Conservation (phyloP, 768 basidiomycete genomes). For the Pleurotus ostreatus region DNA sequence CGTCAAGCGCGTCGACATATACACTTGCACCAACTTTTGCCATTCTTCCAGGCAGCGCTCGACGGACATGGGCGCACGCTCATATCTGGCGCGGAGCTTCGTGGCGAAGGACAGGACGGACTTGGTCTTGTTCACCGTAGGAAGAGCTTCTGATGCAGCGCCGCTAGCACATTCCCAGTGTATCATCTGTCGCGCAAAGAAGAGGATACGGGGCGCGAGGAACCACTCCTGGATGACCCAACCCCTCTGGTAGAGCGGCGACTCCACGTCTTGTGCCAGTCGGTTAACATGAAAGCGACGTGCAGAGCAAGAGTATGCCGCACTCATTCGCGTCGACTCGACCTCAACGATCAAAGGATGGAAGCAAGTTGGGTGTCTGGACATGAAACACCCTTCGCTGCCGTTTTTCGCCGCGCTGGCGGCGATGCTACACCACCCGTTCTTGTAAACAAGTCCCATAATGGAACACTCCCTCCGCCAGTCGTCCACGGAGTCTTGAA, state of each 20-base stretch:
- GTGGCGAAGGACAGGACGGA: not conserved
- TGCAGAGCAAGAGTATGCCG: not conserved
- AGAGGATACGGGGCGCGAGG: not conserved
- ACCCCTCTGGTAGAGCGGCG: not conserved
- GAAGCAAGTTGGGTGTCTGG: not conserved
- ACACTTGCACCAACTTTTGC: not conserved
- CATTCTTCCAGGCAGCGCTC: not conserved
- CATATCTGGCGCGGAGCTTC: not conserved
- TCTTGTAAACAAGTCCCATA: not conserved
- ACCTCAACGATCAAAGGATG: not conserved
- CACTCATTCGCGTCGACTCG: not conserved
- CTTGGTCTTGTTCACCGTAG: not conserved
- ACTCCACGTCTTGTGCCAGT: not conserved
- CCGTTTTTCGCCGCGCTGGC: not conserved
- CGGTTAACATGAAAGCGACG: not conserved
- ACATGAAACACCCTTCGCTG: not conserved
- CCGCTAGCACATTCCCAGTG: not conserved
- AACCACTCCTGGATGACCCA: not conserved
- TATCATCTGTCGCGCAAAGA: not conserved
- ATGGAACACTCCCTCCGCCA: not conserved
- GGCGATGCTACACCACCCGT: not conserved
- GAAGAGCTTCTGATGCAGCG: not conserved
- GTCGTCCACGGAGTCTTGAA: not conserved
- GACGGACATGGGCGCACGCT: not conserved
- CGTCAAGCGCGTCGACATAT: not conserved